A percentile compares a stretch with the other conserved stretches of the same genome.
phyloP scores from a whole-genome alignment of 352 stramenopile genomes.

The Phytophthora uliginosa region DNA sequence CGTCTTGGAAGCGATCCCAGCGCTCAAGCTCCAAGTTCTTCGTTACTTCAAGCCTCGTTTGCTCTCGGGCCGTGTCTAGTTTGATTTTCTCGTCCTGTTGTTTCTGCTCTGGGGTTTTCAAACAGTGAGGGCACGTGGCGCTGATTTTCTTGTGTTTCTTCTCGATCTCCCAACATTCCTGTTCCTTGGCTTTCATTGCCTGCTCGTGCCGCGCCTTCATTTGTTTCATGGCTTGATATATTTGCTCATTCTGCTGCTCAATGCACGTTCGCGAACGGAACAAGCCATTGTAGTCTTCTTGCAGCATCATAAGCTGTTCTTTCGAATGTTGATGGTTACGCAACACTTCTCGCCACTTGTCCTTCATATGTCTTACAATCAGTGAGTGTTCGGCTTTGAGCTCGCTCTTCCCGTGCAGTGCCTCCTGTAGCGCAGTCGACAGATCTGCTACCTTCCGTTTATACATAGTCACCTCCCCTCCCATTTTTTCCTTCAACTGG shows the following conservation, averaged over 20 bases:
- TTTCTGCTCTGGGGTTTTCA: conserved; percentile 68
- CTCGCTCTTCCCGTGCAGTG: conserved; percentile 53
- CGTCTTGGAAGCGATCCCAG: conserved; percentile 75
- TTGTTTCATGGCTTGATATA: conserved; percentile 54
- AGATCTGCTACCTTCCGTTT: conserved; percentile 73
- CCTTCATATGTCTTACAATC: conserved; percentile 64
- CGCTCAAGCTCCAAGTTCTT: conserved; percentile 73
- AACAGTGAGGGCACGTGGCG: conserved; percentile 52
- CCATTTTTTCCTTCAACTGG: conserved; percentile 79
- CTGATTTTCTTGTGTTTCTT: conserved; percentile 65
- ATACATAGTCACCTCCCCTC: conserved; percentile 50
- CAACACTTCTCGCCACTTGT: conserved; percentile 75
- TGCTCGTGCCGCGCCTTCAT: conserved; percentile 62
- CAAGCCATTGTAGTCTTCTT: conserved; percentile 79
- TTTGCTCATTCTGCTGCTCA: conserved; percentile 56
- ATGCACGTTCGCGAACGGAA: conserved; percentile 54
- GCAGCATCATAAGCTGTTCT: conserved; percentile 71
- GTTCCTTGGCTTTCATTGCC: conserved; percentile 57
- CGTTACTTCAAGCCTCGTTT: conserved; percentile 54
- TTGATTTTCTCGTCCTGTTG: conserved; percentile 50
- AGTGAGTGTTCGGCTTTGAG: conserved; percentile 58
- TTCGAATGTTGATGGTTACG: conserved; percentile 50
- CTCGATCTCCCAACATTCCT: conserved; percentile 70
- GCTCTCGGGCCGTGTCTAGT: conserved; percentile 57
- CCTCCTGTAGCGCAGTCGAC: conserved; percentile 59